Base-by-base conservation (phyloP, 495 filamentous ascomycete genomes). In the Annulohypoxylon maeteangense region DNA sequence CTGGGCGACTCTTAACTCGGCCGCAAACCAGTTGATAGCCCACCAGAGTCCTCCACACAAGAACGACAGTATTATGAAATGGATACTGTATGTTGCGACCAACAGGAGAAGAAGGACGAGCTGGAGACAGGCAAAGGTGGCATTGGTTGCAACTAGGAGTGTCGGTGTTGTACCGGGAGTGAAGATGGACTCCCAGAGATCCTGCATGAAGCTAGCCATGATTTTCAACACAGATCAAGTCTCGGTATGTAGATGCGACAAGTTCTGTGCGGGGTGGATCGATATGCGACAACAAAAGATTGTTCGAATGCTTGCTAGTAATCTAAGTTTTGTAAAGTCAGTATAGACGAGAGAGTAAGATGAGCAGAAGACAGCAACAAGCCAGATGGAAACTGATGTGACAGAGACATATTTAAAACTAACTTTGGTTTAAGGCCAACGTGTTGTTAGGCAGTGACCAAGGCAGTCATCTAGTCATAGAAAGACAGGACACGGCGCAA, bases 11-110 rank as follows among this genome's bases (percentile, higher is more conserved):
- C 83, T 84, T 34, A 99, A 83, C 83, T 99, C 95, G 22, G 78
- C 77, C 42, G 93, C 93, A 75, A 99, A 99, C 95, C 95, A 99
- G 81, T 97, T 97, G 80, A 99, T 97, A 20, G 90, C 87, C 79
- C 86, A 91, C 95, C 95, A 99, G 23, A 99, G 85, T 0, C 92
- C 91, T 1, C 81, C 93, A 40, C 88, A 92, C 7, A 99, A 82
- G 51, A 88, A 76, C 6, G 92, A 95, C 5, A 99, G 85, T 55
- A 92, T 84, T 56, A 92, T 71, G 73, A 98, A 98, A 83, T 99
- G 95, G 27, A 95, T 83, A 81, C 91, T 95, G 79, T 90, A 89
- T 4, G 95, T 99, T 32, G 88, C 91, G 59, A 93, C 66, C 36
- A 98, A 87, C 55, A 99, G 90, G 29, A 79, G 74, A 67, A 94